Evolutionary conservation across 169 alveolate genomes (phyloP).

Genomic region (Cryptosporidium ryanae): DNA sequence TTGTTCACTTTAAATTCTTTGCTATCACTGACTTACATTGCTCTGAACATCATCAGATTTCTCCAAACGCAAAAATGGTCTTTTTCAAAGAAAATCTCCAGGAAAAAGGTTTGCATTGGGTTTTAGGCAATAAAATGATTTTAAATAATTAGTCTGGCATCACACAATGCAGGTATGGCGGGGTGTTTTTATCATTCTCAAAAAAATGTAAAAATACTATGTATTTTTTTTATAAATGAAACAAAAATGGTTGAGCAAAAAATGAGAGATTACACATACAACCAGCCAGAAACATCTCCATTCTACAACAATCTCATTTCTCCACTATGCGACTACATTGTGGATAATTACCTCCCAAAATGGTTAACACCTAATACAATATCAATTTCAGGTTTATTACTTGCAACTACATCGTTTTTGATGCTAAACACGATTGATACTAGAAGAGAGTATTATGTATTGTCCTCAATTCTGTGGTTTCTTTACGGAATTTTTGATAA

Average conservation of each 20-base stretch:
- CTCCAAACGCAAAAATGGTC: too few species aligned
- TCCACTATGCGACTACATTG: slow-evolving; percentile 47
- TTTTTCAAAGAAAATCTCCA: too few species aligned
- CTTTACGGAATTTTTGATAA: slow-evolving; percentile 66
- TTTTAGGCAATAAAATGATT: too few species aligned
- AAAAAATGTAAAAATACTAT: too few species aligned
- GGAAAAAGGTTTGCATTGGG: too few species aligned
- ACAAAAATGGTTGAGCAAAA: neutral
- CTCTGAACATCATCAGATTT: too few species aligned
- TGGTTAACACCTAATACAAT: slow-evolving; percentile 30
- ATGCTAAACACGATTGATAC: neutral
- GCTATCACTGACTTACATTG: too few species aligned
- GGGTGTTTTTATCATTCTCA: too few species aligned
- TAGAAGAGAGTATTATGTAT: neutral
- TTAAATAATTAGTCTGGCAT: too few species aligned
- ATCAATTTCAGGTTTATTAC: slow-evolving; percentile 17
- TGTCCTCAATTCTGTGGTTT: slow-evolving; percentile 46
- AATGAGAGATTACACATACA: slow-evolving; percentile 9
- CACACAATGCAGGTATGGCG: too few species aligned
- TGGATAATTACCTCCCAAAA: slow-evolving; percentile 27
- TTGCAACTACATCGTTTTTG: slow-evolving; percentile 5
- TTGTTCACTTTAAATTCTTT: too few species aligned
- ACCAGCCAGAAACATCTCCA: slow-evolving; percentile 55
- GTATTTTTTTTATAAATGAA: neutral
- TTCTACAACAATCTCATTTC: slow-evolving; percentile 28